Percentiles rank a stretch among this genome's conserved stretches.
These are phyloP conservation scores for Cutaneotrichosporon sp. DNA, from an alignment of 1,284 basidiomycete genomes.

Conservation along the genomic window DNA sequence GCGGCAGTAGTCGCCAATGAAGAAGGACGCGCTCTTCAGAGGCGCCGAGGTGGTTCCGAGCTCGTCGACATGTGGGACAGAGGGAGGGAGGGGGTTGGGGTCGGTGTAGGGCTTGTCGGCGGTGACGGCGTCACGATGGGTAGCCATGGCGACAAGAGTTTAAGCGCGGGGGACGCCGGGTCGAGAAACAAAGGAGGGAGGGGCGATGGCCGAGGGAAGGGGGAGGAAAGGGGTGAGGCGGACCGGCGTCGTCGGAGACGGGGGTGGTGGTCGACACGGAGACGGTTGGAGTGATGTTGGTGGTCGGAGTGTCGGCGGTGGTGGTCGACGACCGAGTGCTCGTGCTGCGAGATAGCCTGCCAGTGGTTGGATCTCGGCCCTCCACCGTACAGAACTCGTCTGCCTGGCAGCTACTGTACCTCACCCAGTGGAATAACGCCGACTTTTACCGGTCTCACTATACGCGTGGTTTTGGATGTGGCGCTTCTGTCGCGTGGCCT, in stretches of 20 bases:
- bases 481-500: not conserved
- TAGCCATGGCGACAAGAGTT: slow-evolving; percentile 23
- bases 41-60: slow-evolving; percentile 88
- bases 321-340: not conserved
- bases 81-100: slow-evolving; percentile 65
- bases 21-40: slow-evolving; percentile 93
- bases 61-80: slow-evolving; percentile 80
- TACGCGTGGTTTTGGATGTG: not conserved
- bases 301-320: not conserved
- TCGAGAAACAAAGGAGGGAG: not conserved
- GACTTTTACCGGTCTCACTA: not conserved
- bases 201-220: not conserved
- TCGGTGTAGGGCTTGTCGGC: slow-evolving; percentile 56
- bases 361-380: slow-evolving; percentile 1
- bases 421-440: not conserved
- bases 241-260: not conserved
- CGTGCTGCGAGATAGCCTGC: slow-evolving; percentile 3
- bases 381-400: too few relatives aligned
- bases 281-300: not conserved
- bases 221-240: not conserved
- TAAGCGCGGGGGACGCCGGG: not conserved
- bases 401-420: too few relatives aligned
- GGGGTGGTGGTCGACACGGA: not conserved
- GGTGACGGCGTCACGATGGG: slow-evolving; percentile 36
- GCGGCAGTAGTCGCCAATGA: slow-evolving; percentile 92